Evolutionary conservation across 345 rosid species (phyloP).

Genomic region (Noccaea caerulescens): DNA sequence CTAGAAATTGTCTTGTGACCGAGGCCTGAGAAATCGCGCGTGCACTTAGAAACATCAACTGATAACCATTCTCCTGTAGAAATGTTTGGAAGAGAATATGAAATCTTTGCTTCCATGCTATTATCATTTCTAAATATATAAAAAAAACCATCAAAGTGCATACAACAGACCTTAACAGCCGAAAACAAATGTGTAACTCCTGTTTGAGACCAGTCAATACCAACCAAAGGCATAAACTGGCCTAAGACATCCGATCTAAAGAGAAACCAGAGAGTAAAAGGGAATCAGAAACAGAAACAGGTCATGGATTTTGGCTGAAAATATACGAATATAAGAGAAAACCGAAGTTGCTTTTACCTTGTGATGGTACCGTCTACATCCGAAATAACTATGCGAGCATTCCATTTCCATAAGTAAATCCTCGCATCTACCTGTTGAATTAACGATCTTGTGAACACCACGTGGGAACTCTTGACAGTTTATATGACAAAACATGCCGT

Average conservation of each 20-base stretch:
- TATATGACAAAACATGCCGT: constrained; percentile 22
- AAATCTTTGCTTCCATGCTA: constrained; percentile 11
- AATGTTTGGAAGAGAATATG: constrained; percentile 9
- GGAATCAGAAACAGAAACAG: constrained; percentile 27
- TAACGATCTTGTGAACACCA: constrained; percentile 24
- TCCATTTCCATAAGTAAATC: constrained; percentile 96
- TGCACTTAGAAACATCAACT: constrained; percentile 90
- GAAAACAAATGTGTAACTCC: constrained; percentile 94
- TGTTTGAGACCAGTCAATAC: constrained; percentile 92
- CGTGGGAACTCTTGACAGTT: constrained; percentile 4
- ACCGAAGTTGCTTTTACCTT: constrained; percentile 54
- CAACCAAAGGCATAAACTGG: constrained; percentile 98
- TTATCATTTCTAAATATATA: constrained; percentile 2
- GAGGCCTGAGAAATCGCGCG: constrained; percentile 97
- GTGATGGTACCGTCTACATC: constrained; percentile 99
- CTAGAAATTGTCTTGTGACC: constrained; percentile 75
- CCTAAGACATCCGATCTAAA: constrained; percentile 94
- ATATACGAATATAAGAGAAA: neutral
- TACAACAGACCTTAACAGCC: constrained; percentile 76
- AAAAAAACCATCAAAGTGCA: constrained; percentile 16
- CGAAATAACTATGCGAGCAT: constrained; percentile 82
- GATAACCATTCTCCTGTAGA: constrained; percentile 93
- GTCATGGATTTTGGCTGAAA: constrained; percentile 5
- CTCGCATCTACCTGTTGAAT: constrained; percentile 82
- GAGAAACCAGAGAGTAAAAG: constrained; percentile 18